Evolutionary conservation across 2,329 filamentous ascomycete genomes (phyloP).

Genomic region (Alternaria arborescens): DNA sequence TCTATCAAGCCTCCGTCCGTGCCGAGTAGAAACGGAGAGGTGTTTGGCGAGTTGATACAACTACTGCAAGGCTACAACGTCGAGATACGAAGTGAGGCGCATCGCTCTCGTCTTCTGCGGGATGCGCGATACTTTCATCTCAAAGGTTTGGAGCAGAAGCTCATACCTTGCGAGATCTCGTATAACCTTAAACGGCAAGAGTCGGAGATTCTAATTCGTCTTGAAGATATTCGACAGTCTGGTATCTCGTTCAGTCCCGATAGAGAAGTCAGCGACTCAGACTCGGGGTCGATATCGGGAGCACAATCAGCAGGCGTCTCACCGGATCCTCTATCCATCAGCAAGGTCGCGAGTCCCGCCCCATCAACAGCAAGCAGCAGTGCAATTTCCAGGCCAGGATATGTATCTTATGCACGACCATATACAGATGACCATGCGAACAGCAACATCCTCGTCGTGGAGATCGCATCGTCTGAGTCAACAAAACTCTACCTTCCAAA

Average conservation of each 20-base stretch:
- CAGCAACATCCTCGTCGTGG: conserved; percentile 73
- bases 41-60: conserved; percentile 83
- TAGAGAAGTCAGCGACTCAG: conserved; percentile 30
- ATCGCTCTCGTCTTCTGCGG: conserved; percentile 78
- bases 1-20: conserved; percentile 85
- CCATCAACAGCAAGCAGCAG: conserved; percentile 22
- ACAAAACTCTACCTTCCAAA: conserved; percentile 41
- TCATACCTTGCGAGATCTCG: conserved; percentile 78
- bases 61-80: conserved; percentile 85
- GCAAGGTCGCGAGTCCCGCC: conserved; percentile 32
- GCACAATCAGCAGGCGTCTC: conserved; percentile 28
- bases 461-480: conserved; percentile 66
- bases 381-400: conserved; percentile 53
- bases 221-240: conserved; percentile 89
- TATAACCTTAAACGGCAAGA: conserved; percentile 75
- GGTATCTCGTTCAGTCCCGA: conserved; percentile 74
- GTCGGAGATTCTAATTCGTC: conserved; percentile 78
- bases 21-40: conserved; percentile 80
- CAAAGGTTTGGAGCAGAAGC: conserved; percentile 85
- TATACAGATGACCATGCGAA: conserved; percentile 79
- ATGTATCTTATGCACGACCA: conserved; percentile 83
- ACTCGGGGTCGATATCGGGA: conserved; percentile 28
- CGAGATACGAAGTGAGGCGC: conserved; percentile 76
- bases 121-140: conserved; percentile 95
- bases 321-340: conserved; percentile 40